Evolutionary conservation across 106 monocot genomes (phyloP).

Genomic region (Allium sativum): DNA sequence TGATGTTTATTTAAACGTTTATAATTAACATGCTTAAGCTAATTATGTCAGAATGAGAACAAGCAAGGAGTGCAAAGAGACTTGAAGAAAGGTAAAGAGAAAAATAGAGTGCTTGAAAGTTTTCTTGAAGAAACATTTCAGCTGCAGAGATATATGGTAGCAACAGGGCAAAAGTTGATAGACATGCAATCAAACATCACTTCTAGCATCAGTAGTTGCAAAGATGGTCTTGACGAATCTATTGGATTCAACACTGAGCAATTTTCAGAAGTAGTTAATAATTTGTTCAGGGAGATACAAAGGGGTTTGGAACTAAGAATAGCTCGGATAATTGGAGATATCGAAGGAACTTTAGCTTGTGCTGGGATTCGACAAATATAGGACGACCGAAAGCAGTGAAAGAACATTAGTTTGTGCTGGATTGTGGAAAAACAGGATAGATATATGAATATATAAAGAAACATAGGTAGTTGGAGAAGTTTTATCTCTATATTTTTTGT

Average conservation of each 20-base stretch:
- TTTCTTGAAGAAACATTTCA: conserved; percentile 88
- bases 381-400: too few species aligned
- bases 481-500: too few species aligned
- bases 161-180: conserved; percentile 74
- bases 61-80: conserved; percentile 18
- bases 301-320: conserved; percentile 67
- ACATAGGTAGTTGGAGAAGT: too few species aligned
- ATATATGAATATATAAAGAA: too few species aligned
- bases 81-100: conserved; percentile 17
- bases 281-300: conserved; percentile 65
- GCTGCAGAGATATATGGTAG: conserved; percentile 74
- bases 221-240: conserved; percentile 21
- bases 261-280: conserved; percentile 45
- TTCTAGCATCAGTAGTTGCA: conserved; percentile 11
- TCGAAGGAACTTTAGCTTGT: conserved; percentile 64
- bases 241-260: conserved; percentile 48
- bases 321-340: conserved; percentile 70
- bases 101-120: conserved; percentile 26
- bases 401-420: too few species aligned
- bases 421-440: too few species aligned
- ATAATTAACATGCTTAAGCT: too few species aligned
- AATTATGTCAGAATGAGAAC: conserved; percentile 36
- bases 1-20: too few species aligned
- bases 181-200: conserved; percentile 55
- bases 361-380: conserved; percentile 42